Base-by-base conservation (phyloP, 73 alveolate genomes). In the Paramecium biaurelia region DNA sequence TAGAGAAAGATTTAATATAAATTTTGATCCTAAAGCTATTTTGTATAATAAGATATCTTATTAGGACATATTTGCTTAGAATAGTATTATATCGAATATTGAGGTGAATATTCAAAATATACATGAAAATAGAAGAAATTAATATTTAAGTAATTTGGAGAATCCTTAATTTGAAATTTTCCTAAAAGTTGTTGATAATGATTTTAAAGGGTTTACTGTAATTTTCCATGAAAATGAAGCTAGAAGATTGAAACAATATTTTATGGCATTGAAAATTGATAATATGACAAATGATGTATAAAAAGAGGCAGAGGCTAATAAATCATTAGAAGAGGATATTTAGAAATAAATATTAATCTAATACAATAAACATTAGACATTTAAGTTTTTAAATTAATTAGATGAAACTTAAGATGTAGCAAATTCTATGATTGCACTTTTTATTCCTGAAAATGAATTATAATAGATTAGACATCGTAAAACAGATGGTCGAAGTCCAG, bases 241-340 rank as follows among this genome's bases (percentile, higher is more conserved):
- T 14, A 79, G 76, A 47, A 79, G 90, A 79, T 79, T 79, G 32
- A 79, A 47, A 79, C 18, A 79, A 30, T 79, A 79, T 23, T 79
- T 79, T 47, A 79, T 43, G 90, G 90, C 70, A n/a, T 34, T 79
- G 6, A 79, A 79, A 42, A 79, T 79, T 24, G 90, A 79, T 8
- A 79, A 79, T 21, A 26, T 79, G 72, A 79, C 70, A 9, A 24
- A 41, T 41, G 90, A 79, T 79, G 90, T 79, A n/a, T 79, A 79
- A 34, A 79, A 47, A 47, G 90, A 79, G 47, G 90, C 90, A 6
- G 90, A 79, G 5, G 42, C 76, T 8, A 79, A 79, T 79, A 79
- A 79, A 24, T 79, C 90, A 1, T 79, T 79, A 45, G 90, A 79
- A 34, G 90, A 79, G 34, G 90, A 79, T 79, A 79, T 79, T 79